These are phyloP conservation scores for Litchi chinensis DNA, from an alignment of 345 rosid species.

Conservation along the genomic window DNA sequence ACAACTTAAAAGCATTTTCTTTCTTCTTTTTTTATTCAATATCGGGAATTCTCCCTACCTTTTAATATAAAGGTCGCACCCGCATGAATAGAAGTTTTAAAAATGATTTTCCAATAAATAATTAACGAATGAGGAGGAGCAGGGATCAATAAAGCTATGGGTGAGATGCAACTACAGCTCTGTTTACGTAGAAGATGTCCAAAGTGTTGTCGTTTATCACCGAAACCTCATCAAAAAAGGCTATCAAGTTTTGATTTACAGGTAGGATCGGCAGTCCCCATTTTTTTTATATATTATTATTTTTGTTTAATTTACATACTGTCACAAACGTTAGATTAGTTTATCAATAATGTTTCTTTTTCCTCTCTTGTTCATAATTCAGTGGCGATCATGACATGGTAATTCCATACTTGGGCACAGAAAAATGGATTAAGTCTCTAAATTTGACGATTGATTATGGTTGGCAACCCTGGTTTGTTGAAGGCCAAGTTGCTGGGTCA, in stretches of 20 bases:
- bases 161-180: slow-evolving; percentile 35
- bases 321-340: neutral
- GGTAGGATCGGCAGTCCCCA: slow-evolving; percentile 14
- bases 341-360: neutral
- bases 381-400: slow-evolving; percentile 46
- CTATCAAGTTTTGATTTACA: slow-evolving; percentile 37
- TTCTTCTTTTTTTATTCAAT: no score
- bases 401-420: slow-evolving; percentile 37
- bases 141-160: slow-evolving; percentile 33
- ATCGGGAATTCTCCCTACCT: no score
- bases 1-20: no score
- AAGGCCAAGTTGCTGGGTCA: slow-evolving; percentile 45
- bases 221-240: slow-evolving; percentile 26
- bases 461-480: slow-evolving; percentile 48
- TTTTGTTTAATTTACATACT: no score
- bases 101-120: neutral
- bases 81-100: no score
- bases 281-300: no score
- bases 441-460: slow-evolving; percentile 20
- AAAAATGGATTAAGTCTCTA: slow-evolving; percentile 28
- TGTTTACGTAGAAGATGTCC: slow-evolving; percentile 20
- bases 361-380: neutral
- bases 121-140: neutral
- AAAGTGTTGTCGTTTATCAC: slow-evolving; percentile 19
- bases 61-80: no score